Conservation (phyloP, 495 filamentous ascomycete species). For the Lasiosphaeria hispida region DNA sequence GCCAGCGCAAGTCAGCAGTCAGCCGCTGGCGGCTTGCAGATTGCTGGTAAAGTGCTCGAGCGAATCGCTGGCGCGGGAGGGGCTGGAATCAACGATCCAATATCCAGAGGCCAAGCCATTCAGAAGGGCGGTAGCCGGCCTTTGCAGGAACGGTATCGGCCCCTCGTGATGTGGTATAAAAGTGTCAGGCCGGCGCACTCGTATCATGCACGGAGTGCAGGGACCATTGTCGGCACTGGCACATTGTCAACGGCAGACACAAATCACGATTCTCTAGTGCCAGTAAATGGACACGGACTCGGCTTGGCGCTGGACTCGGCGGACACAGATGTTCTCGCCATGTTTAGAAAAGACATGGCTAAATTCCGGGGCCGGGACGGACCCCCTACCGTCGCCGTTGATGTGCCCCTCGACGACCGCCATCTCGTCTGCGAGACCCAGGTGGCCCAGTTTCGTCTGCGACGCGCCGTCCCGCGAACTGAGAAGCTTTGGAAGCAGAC, state of each 20-base stretch:
- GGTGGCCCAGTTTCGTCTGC: neutral
- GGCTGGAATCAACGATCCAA: neutral
- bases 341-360: neutral
- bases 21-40: neutral
- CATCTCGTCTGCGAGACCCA: slow-evolving; percentile 3
- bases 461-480: neutral
- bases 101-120: neutral
- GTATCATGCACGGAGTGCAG: neutral
- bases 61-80: neutral
- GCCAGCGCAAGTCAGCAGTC: too few relatives aligned
- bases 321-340: neutral
- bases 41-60: neutral
- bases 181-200: neutral
- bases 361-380: neutral
- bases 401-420: neutral
- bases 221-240: neutral
- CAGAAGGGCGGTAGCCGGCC: neutral
- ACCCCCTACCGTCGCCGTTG: neutral
- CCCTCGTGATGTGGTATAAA: neutral
- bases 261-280: neutral
- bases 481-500: slow-evolving; percentile 3
- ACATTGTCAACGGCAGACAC: neutral
- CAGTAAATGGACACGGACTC: neutral
- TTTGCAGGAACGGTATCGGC: neutral
- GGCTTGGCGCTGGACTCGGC: neutral